Conservation (phyloP, 257 asterid genomes). For the Craterostigma plantagineum region DNA sequence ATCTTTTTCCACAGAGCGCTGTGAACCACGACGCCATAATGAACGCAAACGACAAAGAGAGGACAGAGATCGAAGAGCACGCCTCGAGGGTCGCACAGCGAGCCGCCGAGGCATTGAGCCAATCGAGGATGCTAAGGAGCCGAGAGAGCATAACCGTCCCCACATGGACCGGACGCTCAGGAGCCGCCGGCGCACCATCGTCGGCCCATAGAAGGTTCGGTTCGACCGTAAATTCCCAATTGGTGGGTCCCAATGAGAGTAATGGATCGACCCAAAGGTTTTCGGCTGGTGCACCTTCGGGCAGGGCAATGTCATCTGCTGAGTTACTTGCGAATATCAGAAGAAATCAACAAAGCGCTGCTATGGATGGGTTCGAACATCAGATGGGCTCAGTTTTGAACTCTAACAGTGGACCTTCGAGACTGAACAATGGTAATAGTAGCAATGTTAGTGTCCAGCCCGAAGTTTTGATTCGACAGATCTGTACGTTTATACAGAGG, state of each 20-base stretch:
- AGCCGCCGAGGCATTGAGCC: conserved; percentile 92
- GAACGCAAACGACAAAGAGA: conserved; percentile 79
- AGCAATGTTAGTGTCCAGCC: conserved; percentile 47
- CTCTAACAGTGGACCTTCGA: conserved; percentile 17
- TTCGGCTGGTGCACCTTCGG: conserved; percentile 63
- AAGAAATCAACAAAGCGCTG: conserved; percentile 51
- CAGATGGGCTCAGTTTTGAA: conserved; percentile 34
- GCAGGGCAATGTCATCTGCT: conserved; percentile 73
- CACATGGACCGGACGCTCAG: conserved; percentile 93
- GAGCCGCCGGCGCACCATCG: conserved; percentile 91
- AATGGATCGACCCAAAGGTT: conserved; percentile 21
- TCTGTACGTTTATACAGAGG: conserved; percentile 70
- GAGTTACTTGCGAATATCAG: conserved; percentile 58
- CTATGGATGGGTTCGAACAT: conserved; percentile 54
- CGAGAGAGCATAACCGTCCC: conserved; percentile 68
- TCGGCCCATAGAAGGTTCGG: conserved; percentile 61
- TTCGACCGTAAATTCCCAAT: conserved; percentile 38
- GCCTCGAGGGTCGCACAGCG: conserved; percentile 85
- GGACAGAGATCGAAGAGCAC: conserved; percentile 54
- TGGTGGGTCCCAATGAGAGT: conserved; percentile 26
- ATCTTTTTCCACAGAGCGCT: conserved; percentile 57
- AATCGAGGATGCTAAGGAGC: conserved; percentile 74
- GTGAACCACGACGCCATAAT: conserved; percentile 86
- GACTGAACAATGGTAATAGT: conserved; percentile 17
- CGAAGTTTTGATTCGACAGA: conserved; percentile 74